These are phyloP conservation scores for Wolfiporia cocos DNA, from an alignment of 1,284 basidiomycete species.

Conservation along the genomic window DNA sequence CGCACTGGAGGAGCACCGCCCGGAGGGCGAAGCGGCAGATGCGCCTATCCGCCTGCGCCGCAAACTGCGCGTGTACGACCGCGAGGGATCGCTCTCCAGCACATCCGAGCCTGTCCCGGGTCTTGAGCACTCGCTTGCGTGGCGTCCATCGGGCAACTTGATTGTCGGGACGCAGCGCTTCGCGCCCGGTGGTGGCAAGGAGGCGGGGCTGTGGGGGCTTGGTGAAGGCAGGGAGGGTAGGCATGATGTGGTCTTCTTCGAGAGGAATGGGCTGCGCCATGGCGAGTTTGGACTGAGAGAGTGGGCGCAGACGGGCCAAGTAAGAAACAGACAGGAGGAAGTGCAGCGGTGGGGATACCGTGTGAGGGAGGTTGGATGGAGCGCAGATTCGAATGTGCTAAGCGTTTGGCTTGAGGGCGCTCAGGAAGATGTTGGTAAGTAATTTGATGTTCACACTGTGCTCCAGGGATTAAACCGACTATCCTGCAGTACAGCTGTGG, in stretches of 20 bases:
- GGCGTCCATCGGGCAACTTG: constrained; percentile 87
- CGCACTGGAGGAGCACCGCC: constrained; percentile 41
- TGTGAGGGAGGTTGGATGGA: constrained; percentile 83
- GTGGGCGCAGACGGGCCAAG: constrained; percentile 1
- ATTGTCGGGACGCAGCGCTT: constrained; percentile 84
- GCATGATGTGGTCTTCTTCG: constrained; percentile 93
- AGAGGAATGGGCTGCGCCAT: constrained; percentile 90
- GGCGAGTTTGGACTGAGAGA: constrained; percentile 81
- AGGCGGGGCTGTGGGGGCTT: too few species aligned
- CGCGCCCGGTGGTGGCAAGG: constrained; percentile 38
- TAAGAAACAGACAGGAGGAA: neutral
- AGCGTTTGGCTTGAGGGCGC: constrained; percentile 80
- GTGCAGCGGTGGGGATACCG: constrained; percentile 50
- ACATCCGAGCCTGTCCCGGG: constrained; percentile 84
- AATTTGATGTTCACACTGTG: neutral
- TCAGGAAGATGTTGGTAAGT: constrained; percentile 58
- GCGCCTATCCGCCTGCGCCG: constrained; percentile 35
- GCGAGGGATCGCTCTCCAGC: constrained; percentile 75
- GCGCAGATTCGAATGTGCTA: constrained; percentile 82
- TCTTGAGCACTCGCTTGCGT: constrained; percentile 76
- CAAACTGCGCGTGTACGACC: constrained; percentile 75
- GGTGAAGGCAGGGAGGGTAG: constrained; percentile 63
- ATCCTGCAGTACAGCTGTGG: constrained; percentile 82
- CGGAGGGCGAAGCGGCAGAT: too few species aligned
- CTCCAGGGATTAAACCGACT: neutral